Base-by-base conservation (phyloP, 768 basidiomycete species). In the Boletus sensibilis region DNA sequence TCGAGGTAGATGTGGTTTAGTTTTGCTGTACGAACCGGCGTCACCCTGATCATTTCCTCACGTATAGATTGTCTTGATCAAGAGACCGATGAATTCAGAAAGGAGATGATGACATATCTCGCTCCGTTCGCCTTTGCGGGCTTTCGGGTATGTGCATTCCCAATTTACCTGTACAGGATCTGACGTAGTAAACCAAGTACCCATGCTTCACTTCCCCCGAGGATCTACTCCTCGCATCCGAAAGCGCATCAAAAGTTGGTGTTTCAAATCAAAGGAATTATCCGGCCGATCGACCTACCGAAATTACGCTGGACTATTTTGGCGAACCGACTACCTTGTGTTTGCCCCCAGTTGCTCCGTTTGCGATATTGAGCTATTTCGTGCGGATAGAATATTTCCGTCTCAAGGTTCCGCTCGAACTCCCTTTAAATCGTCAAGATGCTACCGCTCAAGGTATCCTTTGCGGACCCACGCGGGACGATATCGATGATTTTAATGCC, bases 311-410 rank as follows among this genome's bases (percentile, higher is more conserved):
- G 31, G 45, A 55, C 42, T 81, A 83, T 62, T 82, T 82, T 58
- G 82, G 82, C 11, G 55, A 58, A 9, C 66, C 69, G 31, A 60
- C 57, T 13, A 64, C 55, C 25, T 66, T 77, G 13, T 62, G 60
- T n/a, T 60, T 78, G 5, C 81, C 82, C 2, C 74, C 76, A 11
- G 70, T 75, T 9, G 75, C 81, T 10, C 61, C 78, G 6, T 82
- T 77, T 46, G 79, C 82, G 29, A 71, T 77, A 35, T 67, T 83
- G n/a, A 66, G 69, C 20, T 83, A 80, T 62, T 80, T 83, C 50
- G 72, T 68, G 12, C 76, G 78, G 10, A 60, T 68, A 18, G 81
- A 82, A 55, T 68, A 63, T 27, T 56, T 63, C 13, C 60, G 47
- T 33, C 70, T 75, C 25, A 57, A 58, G 29, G 69, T 79, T 21